phyloP scores from a whole-genome alignment of 2,329 filamentous ascomycete species.

The Cytospora schulzeri region DNA sequence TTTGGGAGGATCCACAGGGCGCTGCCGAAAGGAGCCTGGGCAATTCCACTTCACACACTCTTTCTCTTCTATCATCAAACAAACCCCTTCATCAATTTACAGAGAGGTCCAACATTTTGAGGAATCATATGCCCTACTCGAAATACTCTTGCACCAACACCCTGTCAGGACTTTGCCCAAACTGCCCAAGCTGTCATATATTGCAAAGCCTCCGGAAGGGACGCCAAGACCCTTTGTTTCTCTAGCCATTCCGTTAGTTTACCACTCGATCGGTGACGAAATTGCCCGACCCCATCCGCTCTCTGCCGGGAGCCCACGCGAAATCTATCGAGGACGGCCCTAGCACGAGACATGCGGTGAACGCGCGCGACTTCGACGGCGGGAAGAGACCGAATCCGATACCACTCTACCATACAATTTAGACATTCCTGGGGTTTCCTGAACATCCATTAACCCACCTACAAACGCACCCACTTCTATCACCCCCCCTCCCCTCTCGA shows the following conservation, averaged over 20 bases:
- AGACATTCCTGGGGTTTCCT: neutral
- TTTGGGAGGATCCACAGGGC: slow-evolving; percentile 15
- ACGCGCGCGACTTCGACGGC: slow-evolving; percentile 7
- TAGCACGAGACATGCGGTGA: slow-evolving; percentile 16
- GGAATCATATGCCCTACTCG: no score
- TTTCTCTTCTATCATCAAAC: neutral
- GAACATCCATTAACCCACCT: slow-evolving; percentile 3
- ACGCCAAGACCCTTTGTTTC: neutral
- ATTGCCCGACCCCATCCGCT: slow-evolving; percentile 8
- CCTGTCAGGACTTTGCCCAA: no score
- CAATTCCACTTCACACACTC: neutral
- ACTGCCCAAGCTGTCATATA: neutral
- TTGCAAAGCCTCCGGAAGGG: slow-evolving; percentile 21
- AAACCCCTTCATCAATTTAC: neutral
- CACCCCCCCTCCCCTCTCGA: neutral
- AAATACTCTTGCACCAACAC: no score
- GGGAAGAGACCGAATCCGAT: slow-evolving; percentile 9
- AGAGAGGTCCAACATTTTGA: no score
- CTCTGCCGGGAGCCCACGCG: slow-evolving; percentile 21
- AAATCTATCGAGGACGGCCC: slow-evolving; percentile 2
- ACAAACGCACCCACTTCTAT: no score
- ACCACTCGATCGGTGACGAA: slow-evolving; percentile 21
- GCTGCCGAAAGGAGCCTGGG: slow-evolving; percentile 13
- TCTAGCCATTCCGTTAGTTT: slow-evolving; percentile 7
- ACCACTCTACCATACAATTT: neutral